Evolutionary conservation across 2,329 filamentous ascomycete genomes (phyloP).

Genomic region (Fusarium tanahbumbuense): DNA sequence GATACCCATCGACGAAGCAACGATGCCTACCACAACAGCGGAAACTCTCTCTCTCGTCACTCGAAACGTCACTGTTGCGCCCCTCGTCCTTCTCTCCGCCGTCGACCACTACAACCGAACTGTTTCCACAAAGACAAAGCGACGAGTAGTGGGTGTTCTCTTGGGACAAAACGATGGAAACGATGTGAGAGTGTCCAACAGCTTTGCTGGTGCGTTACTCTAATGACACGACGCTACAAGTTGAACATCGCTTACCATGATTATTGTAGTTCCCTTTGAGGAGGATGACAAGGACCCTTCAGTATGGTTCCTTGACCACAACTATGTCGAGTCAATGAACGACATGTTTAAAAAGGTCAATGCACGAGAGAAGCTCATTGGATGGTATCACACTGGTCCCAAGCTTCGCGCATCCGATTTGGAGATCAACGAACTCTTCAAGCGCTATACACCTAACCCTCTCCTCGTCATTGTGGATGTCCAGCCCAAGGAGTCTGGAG

Average conservation of each 20-base stretch:
- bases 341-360: slow-evolving; percentile 99
- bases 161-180: slow-evolving; percentile 96
- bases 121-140: slow-evolving; percentile 84
- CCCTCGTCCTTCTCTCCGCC: slow-evolving; percentile 94
- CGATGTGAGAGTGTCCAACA: slow-evolving; percentile 97
- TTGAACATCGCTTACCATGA: slow-evolving; percentile 29
- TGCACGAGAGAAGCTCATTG: slow-evolving; percentile 97
- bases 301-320: slow-evolving; percentile 99
- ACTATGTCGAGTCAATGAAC: slow-evolving; percentile 99
- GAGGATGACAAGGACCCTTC: slow-evolving; percentile 99
- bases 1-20: slow-evolving; percentile 48
- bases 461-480: slow-evolving; percentile 98
- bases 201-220: slow-evolving; percentile 82
- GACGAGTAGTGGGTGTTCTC: slow-evolving; percentile 92
- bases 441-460: slow-evolving; percentile 97
- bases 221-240: slow-evolving; percentile 9
- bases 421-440: slow-evolving; percentile 99
- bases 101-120: slow-evolving; percentile 98
- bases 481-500: slow-evolving; percentile 96
- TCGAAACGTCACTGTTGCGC: slow-evolving; percentile 95
- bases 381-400: slow-evolving; percentile 98
- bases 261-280: slow-evolving; percentile 86
- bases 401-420: slow-evolving; percentile 97
- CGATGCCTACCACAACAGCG: slow-evolving; percentile 95
- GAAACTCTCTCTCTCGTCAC: slow-evolving; percentile 96